These are phyloP conservation scores for Debaryomycetaceae sp. DNA, from an alignment of 1,139 yeast genomes.

Conservation along the genomic window DNA sequence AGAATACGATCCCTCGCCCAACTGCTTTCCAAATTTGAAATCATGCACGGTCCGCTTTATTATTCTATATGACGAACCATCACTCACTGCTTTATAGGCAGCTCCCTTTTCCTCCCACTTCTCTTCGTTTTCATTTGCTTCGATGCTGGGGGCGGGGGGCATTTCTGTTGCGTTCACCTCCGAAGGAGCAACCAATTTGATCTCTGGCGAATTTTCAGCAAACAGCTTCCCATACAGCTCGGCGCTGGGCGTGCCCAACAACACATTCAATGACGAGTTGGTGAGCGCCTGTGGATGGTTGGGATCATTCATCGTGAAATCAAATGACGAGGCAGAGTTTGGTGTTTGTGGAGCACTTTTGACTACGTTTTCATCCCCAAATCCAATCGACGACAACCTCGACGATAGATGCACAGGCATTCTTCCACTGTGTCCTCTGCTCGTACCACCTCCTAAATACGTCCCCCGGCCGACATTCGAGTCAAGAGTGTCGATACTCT, in stretches of 20 bases:
- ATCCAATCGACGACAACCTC: slow-evolving; percentile 25
- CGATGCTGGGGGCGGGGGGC: not conserved
- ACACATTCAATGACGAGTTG: slow-evolving; percentile 37
- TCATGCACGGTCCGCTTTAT: slow-evolving; percentile 71
- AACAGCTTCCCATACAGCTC: slow-evolving; percentile 16
- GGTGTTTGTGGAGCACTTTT: slow-evolving; percentile 33
- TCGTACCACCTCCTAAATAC: slow-evolving; percentile 4
- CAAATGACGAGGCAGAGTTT: slow-evolving; percentile 25
- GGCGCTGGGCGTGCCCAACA: slow-evolving; percentile 28
- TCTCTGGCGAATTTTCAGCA: slow-evolving; percentile 4
- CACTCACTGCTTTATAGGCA: slow-evolving; percentile 29
- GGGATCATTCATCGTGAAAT: slow-evolving; percentile 21
- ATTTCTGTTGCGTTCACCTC: slow-evolving; percentile 3
- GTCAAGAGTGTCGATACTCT: slow-evolving; percentile 33
- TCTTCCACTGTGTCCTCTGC: slow-evolving; percentile 5
- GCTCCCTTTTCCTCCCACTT: slow-evolving; percentile 40
- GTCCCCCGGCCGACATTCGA: slow-evolving; percentile 11
- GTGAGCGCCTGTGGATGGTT: slow-evolving; percentile 20
- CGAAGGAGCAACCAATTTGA: slow-evolving; percentile 1
- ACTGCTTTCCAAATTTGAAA: slow-evolving; percentile 78
- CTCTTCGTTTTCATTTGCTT: slow-evolving; percentile 3
- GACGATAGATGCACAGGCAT: slow-evolving; percentile 29
- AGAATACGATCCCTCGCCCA: slow-evolving; percentile 97
- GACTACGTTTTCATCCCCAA: slow-evolving; percentile 13
- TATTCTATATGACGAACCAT: slow-evolving; percentile 18